phyloP scores from a whole-genome alignment of 2,329 filamentous ascomycete species.

The Fusarium penzigii region DNA sequence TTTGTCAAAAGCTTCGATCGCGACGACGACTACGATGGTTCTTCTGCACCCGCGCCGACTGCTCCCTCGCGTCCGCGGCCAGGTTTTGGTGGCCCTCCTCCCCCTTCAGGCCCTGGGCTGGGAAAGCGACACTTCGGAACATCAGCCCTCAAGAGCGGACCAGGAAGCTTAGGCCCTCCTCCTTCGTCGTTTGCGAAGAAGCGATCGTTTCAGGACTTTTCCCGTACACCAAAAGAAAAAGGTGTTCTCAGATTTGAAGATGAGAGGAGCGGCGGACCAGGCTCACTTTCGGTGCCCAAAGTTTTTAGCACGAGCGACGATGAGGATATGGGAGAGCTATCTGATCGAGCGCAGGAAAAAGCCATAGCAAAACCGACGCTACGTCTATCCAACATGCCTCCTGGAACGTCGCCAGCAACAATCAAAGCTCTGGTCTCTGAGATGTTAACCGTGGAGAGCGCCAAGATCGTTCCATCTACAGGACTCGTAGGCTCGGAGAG shows the following conservation, averaged over 20 bases:
- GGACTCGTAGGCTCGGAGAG: constrained; percentile 60
- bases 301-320: constrained; percentile 72
- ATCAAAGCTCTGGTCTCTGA: constrained; percentile 61
- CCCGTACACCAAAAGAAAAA: constrained; percentile 35
- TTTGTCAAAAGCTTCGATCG: constrained; percentile 80
- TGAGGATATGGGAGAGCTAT: constrained; percentile 48
- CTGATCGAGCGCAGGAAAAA: constrained; percentile 54
- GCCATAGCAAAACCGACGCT: constrained; percentile 64
- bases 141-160: constrained; percentile 58
- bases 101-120: constrained; percentile 26
- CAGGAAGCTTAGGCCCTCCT: constrained; percentile 60
- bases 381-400: constrained; percentile 61
- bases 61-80: constrained; percentile 26
- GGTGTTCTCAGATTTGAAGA: constrained; percentile 40
- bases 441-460: constrained; percentile 67
- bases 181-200: constrained; percentile 54
- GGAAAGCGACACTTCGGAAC: constrained; percentile 67
- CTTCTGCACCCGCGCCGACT: constrained; percentile 5
- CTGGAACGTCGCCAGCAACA: constrained; percentile 58
- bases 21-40: constrained; percentile 50
- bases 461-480: constrained; percentile 65
- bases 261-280: constrained; percentile 27
- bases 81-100: constrained; percentile 30
- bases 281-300: constrained; percentile 62
- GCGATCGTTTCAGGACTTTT: constrained; percentile 48